Evolutionary conservation across 192 early-diverging fungal genomes (phyloP).

Genomic region (Pilaira anomala): DNA sequence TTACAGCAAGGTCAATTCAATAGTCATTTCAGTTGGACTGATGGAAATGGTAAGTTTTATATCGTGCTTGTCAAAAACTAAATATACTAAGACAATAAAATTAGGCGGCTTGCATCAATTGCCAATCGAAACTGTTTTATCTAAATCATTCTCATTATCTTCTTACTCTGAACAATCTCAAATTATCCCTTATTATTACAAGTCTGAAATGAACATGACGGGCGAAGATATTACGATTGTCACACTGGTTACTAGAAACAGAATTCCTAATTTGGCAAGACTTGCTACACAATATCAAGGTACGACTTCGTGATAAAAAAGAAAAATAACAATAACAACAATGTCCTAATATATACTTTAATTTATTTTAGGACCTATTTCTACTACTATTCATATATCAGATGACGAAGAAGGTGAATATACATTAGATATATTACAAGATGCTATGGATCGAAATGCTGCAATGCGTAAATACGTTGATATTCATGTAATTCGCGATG

Average conservation of each 20-base stretch:
- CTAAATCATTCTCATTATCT: conserved; percentile 52
- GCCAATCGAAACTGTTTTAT: conserved; percentile 48
- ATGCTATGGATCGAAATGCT: conserved; percentile 41
- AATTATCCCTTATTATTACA: conserved; percentile 54
- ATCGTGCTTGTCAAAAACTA: neutral
- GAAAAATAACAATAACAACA: neutral
- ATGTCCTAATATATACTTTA: neutral
- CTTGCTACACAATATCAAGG: conserved; percentile 49
- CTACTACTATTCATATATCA: conserved; percentile 52
- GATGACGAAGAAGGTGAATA: conserved; percentile 48
- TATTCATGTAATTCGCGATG: conserved; percentile 53
- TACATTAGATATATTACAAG: conserved; percentile 41
- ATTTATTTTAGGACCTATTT: conserved; percentile 46
- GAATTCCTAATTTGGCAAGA: conserved; percentile 44
- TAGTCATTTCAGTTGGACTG: conserved; percentile 13
- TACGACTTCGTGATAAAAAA: neutral
- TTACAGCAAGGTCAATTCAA: neutral
- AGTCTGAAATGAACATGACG: conserved; percentile 36
- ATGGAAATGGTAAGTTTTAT: conserved; percentile 8
- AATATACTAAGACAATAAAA: neutral
- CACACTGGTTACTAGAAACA: conserved; percentile 51
- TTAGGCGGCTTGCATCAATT: conserved; percentile 20
- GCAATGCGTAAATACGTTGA: conserved; percentile 48
- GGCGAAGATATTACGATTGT: conserved; percentile 54
- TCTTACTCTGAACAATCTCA: conserved; percentile 50